phyloP scores from a whole-genome alignment of 2,329 filamentous ascomycete species.

The Ophiocordyceps camponoti-saundersi region DNA sequence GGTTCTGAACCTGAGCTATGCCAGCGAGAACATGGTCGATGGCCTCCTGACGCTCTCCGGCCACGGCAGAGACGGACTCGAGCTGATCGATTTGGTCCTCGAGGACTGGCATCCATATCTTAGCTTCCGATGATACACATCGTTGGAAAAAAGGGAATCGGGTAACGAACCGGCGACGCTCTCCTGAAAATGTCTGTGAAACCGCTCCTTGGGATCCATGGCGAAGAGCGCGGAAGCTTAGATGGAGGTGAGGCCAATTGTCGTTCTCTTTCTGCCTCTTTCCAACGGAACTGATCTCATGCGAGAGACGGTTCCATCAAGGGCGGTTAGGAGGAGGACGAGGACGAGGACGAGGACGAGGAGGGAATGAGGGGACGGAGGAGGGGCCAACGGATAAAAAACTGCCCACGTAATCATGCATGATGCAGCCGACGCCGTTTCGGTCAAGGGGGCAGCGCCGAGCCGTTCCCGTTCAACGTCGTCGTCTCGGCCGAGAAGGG shows the following conservation, averaged over 20 bases:
- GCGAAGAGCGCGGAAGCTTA: neutral
- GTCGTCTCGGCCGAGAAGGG: neutral
- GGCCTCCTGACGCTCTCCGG: conserved; percentile 61
- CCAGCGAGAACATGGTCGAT: conserved; percentile 64
- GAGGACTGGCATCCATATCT: conserved; percentile 35
- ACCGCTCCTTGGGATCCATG: conserved; percentile 49
- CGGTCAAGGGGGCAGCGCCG: no score
- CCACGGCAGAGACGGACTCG: conserved; percentile 40
- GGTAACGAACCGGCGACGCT: conserved; percentile 47
- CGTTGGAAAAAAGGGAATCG: neutral
- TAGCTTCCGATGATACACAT: neutral
- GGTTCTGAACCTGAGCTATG: conserved; percentile 65
- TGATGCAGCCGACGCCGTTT: no score
- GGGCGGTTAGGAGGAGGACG: no score
- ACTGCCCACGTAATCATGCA: no score
- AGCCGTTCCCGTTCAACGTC: neutral
- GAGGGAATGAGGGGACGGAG: no score
- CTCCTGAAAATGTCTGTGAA: conserved; percentile 70
- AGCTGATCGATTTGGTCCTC: conserved; percentile 61
- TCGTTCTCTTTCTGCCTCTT: no score
- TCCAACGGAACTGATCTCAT: no score
- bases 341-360: no score
- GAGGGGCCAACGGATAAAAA: no score
- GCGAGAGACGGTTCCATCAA: no score
- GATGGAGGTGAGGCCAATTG: no score